Evolutionary conservation across 345 rosid genomes (phyloP), one percentile per base, ranked within the genome.

Genomic region (Populus alba): DNA sequence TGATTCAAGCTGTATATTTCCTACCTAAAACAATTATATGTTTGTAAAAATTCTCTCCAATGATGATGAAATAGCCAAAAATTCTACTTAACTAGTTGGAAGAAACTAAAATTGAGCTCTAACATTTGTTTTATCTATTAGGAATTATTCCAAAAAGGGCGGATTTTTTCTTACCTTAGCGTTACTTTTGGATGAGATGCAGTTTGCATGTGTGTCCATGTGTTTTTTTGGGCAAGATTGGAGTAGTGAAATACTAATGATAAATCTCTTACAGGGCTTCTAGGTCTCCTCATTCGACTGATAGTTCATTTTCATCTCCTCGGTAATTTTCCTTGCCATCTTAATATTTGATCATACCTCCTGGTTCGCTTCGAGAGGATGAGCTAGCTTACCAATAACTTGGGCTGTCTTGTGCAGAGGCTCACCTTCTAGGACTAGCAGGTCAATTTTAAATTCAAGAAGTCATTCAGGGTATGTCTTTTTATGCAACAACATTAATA

Each of bases 391-490:
- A 75, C 16, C 66, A n/a, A 9, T 57, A 62, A 43, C 9, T 27
- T 47, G 68, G 38, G 39, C 59, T 13, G 79, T 84, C 68, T 68
- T 83, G 20, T 88, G 88, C 86, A 91, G 94, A 66, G 81, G 81
- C 65, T 82, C 87, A 8, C 88, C 84, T 75, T 88, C 92, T 66
- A 81, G 84, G 79, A 76, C 74, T 78, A 88, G 93, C 85, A 85
- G 79, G 81, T 81, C 92, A 38, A 83, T 70, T 78, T 92, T 94
- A 79, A 86, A 88, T 70, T 92, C 94, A 3, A 83, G 90, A 85
- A 92, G 95, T 81, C 74, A 81, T 73, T 89, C 94, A 35, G 83
- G 85, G 97, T 93, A 88, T 75, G 88, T 70, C 49, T 20, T 71
- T 41, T 51, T 79, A 53, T 27, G 38, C 7, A 33, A 39, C 2